Evolutionary conservation across 306 rosid genomes (phyloP).

Genomic region (Canavalia gladiata): DNA sequence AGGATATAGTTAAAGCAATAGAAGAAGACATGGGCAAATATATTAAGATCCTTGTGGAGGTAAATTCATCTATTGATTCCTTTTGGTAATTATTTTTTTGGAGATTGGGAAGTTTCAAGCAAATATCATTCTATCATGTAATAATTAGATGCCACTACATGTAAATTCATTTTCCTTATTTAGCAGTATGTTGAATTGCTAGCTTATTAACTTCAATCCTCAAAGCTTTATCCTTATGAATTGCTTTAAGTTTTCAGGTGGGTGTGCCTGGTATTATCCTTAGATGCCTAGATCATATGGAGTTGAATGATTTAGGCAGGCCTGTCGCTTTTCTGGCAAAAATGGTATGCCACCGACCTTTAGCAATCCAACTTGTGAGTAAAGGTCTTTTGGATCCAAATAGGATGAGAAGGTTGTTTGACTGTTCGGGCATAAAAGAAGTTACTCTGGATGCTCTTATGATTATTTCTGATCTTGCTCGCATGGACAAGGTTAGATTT

Average conservation of each 20-base stretch:
- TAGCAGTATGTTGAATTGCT: slow-evolving; percentile 25
- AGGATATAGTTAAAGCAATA: slow-evolving; percentile 76
- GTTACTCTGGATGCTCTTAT: slow-evolving; percentile 78
- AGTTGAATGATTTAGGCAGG: slow-evolving; percentile 74
- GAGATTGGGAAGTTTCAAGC: slow-evolving; percentile 12
- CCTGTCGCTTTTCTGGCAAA: slow-evolving; percentile 96
- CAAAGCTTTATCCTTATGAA: slow-evolving; percentile 43
- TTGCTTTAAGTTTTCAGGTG: slow-evolving; percentile 69
- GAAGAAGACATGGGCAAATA: slow-evolving; percentile 90
- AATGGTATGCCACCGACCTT: slow-evolving; percentile 80
- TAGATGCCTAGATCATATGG: slow-evolving; percentile 78
- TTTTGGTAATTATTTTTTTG: slow-evolving; percentile 19
- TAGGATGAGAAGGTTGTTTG: slow-evolving; percentile 78
- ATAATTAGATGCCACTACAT: slow-evolving; percentile 14
- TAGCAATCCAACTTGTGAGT: slow-evolving; percentile 84
- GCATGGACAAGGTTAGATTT: slow-evolving; percentile 91
- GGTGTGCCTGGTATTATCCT: slow-evolving; percentile 81
- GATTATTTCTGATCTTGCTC: slow-evolving; percentile 97
- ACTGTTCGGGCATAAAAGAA: slow-evolving; percentile 76
- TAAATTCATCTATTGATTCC: slow-evolving; percentile 50
- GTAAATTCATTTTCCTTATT: slow-evolving; percentile 28
- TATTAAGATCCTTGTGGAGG: slow-evolving; percentile 84
- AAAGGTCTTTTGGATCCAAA: slow-evolving; percentile 85
- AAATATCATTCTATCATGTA: slow-evolving; percentile 18
- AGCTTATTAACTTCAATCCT: slow-evolving; percentile 23